These are phyloP conservation scores for Acidomyces sp. DNA, from an alignment of 495 filamentous ascomycete genomes.

Conservation along the genomic window DNA sequence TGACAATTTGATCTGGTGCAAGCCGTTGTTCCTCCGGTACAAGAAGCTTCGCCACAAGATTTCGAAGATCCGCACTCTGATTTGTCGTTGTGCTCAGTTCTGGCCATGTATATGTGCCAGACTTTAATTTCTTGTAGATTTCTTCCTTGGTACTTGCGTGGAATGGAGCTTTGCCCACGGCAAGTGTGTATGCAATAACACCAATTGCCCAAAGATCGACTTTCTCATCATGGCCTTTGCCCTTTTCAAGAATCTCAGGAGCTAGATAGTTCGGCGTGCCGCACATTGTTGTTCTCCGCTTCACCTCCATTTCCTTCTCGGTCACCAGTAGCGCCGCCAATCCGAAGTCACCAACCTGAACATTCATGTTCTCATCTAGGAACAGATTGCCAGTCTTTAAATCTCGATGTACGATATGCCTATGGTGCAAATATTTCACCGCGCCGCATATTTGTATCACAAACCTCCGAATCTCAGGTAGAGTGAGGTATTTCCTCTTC, in stretches of 20 bases:
- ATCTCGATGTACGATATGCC: slow-evolving; percentile 91
- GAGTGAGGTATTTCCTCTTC: slow-evolving; percentile 67
- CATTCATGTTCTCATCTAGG: slow-evolving; percentile 88
- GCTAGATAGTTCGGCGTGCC: slow-evolving; percentile 98
- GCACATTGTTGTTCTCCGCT: slow-evolving; percentile 69
- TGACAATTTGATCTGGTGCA: slow-evolving; percentile 30
- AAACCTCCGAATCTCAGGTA: slow-evolving; percentile 83
- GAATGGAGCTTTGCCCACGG: slow-evolving; percentile 32
- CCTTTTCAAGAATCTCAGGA: slow-evolving; percentile 80
- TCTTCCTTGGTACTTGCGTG: slow-evolving; percentile 32
- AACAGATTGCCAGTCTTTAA: slow-evolving; percentile 98
- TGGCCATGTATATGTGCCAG: slow-evolving; percentile 31
- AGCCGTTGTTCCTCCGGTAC: slow-evolving; percentile 32
- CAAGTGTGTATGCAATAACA: slow-evolving; percentile 61
- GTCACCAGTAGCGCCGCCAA: slow-evolving; percentile 85
- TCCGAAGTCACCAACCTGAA: slow-evolving; percentile 96
- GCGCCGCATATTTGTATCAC: slow-evolving; percentile 89
- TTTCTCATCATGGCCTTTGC: slow-evolving; percentile 78
- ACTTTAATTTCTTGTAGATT: slow-evolving; percentile 33
- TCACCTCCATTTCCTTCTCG: slow-evolving; percentile 62
- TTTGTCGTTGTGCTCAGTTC: slow-evolving; percentile 27
- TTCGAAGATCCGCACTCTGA: slow-evolving; percentile 28
- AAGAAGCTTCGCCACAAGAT: slow-evolving; percentile 28
- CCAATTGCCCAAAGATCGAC: slow-evolving; percentile 97
- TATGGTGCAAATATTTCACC: slow-evolving; percentile 90